These are phyloP conservation scores for Periglandula ipomoeae DNA, from an alignment of 2,329 filamentous ascomycete genomes.

Conservation along the genomic window DNA sequence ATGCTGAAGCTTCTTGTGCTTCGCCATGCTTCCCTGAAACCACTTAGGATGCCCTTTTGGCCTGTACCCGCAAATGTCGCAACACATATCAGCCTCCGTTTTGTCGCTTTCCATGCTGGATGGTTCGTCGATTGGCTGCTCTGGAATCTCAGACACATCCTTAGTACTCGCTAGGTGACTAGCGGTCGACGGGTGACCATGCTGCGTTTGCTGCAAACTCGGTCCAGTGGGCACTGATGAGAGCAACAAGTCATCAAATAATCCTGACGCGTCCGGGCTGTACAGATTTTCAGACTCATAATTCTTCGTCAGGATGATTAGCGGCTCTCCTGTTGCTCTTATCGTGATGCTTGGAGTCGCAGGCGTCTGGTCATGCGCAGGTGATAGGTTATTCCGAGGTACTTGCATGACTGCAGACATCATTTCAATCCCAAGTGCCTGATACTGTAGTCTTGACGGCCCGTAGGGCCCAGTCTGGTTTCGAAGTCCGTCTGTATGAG, in stretches of 20 bases:
- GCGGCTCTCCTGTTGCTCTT: no score
- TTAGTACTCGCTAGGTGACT: background rate
- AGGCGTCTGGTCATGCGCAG: background rate
- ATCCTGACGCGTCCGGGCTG: no score
- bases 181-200: no score
- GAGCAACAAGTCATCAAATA: no score
- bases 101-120: conserved; percentile 10
- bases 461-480: conserved; percentile 5
- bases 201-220: no score
- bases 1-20: conserved; percentile 48
- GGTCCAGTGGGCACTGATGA: no score
- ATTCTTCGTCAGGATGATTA: no score
- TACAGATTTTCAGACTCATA: no score
- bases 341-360: background rate
- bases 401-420: conserved; percentile 29
- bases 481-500: conserved; percentile 31
- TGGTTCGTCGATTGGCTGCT: background rate
- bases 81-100: conserved; percentile 35
- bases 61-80: conserved; percentile 44
- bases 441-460: conserved; percentile 30
- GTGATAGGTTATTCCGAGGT: background rate
- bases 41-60: conserved; percentile 48
- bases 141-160: background rate
- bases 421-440: conserved; percentile 30
- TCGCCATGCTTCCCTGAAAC: conserved; percentile 50